Conservation (phyloP, 305 asterid species). For the Fraxinus paxiana region DNA sequence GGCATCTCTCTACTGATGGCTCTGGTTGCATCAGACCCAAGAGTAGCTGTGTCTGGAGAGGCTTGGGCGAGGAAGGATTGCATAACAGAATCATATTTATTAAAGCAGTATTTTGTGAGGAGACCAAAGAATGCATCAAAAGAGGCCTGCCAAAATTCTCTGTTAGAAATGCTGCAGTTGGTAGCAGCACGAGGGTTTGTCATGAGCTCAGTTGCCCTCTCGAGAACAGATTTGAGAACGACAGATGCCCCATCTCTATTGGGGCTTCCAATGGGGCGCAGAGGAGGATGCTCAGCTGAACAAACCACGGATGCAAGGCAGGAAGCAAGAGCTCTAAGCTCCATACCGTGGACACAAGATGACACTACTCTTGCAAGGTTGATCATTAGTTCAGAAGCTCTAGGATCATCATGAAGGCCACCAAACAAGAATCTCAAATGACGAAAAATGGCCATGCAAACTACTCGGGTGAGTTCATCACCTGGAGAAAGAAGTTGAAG, state of each 20-base stretch:
- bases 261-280: conserved; percentile 60
- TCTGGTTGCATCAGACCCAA: conserved; percentile 51
- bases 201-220: conserved; percentile 62
- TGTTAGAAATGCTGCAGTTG: conserved; percentile 44
- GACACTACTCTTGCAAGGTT: conserved; percentile 49
- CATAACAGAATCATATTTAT: conserved; percentile 54
- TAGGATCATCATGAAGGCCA: conserved; percentile 38
- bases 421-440: conserved; percentile 70
- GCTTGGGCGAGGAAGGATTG: conserved; percentile 48
- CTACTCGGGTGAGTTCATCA: conserved; percentile 51
- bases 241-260: conserved; percentile 71
- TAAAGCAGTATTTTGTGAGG: conserved; percentile 62
- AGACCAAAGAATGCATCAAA: conserved; percentile 65
- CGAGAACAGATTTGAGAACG: conserved; percentile 54
- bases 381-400: conserved; percentile 31
- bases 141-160: conserved; percentile 73
- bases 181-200: conserved; percentile 49
- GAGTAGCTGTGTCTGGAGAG: conserved; percentile 28
- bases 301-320: conserved; percentile 81
- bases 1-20: conserved; percentile 65
- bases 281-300: conserved; percentile 63
- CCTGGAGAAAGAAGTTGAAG: conserved; percentile 55
- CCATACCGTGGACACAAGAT: conserved; percentile 44
- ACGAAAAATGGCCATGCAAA: conserved; percentile 72
- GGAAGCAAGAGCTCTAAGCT: conserved; percentile 58